Evolutionary conservation across 352 stramenopile species (phyloP).

Genomic region (Ochromonadaceae sp.): DNA sequence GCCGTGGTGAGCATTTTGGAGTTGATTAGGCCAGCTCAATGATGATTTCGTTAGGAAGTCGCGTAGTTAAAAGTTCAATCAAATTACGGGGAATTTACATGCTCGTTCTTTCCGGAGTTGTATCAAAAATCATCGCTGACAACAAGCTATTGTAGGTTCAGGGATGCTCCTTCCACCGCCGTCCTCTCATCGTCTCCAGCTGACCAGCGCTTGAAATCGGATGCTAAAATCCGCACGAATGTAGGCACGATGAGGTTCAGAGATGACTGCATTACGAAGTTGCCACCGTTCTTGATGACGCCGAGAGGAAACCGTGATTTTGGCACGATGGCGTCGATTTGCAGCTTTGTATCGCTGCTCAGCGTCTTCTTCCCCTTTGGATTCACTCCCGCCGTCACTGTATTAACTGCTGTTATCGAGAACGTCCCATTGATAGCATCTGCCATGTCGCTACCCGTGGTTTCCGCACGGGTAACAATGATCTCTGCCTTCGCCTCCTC

Average conservation of each 20-base stretch:
- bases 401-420: neutral
- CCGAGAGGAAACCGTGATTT: neutral
- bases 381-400: neutral
- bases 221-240: conserved; percentile 6
- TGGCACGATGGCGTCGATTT: neutral
- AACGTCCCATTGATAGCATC: neutral
- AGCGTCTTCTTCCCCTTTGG: neutral
- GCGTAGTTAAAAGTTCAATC: too few species aligned
- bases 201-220: conserved; percentile 12
- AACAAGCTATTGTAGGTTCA: too few species aligned
- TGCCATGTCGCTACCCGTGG: neutral
- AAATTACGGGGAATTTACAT: too few species aligned
- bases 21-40: too few species aligned
- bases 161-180: too few species aligned
- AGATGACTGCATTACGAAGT: neutral
- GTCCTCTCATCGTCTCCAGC: neutral
- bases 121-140: too few species aligned
- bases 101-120: too few species aligned
- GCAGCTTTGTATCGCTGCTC: neutral
- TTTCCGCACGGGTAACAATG: neutral
- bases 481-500: neutral
- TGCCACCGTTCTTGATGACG: neutral
- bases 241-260: neutral
- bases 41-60: too few species aligned
- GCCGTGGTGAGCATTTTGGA: too few species aligned